Percentiles rank a stretch among this genome's conserved stretches.
Evolutionary conservation across 768 basidiomycete genomes (phyloP).

Genomic region (Cubamyces lactineus): DNA sequence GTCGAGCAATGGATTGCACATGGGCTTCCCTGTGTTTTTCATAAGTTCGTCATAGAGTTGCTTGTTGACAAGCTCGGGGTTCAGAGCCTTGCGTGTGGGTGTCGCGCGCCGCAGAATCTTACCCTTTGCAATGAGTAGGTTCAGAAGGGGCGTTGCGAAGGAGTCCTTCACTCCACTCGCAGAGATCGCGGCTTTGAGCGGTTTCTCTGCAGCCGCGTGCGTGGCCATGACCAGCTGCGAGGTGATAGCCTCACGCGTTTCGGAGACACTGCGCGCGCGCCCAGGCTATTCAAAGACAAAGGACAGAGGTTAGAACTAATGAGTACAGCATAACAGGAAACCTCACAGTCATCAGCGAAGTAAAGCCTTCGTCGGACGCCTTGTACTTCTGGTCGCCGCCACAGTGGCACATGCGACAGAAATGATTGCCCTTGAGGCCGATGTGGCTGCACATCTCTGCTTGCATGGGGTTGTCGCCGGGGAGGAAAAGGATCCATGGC

Average conservation of each 20-base stretch:
- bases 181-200: conserved; percentile 12
- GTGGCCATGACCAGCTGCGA: conserved; percentile 12
- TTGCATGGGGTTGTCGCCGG: conserved; percentile 43
- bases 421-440: conserved; percentile 37
- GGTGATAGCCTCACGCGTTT: conserved; percentile 14
- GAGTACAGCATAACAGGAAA: too few relatives aligned
- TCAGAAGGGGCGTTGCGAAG: conserved; percentile 13
- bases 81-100: background rate
- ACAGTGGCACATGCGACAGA: conserved; percentile 39
- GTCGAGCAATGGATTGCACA: conserved; percentile 17
- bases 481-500: conserved; percentile 30
- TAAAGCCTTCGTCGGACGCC: conserved; percentile 31
- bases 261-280: background rate
- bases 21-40: background rate
- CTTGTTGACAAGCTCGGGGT: conserved; percentile 3
- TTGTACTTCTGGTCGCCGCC: conserved; percentile 34
- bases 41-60: conserved; percentile 2
- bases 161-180: conserved; percentile 21
- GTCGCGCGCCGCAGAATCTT: conserved; percentile 14
- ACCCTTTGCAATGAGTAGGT: conserved; percentile 14
- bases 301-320: too few relatives aligned
- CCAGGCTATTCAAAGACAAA: too few relatives aligned
- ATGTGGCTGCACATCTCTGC: conserved; percentile 39
- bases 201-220: conserved; percentile 16
- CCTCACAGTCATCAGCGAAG: conserved; percentile 30